A percentile compares a stretch with the other conserved stretches of the same genome.
Evolutionary conservation across 2,329 filamentous ascomycete genomes (phyloP).

Genomic region (Samsoniella hepiali): DNA sequence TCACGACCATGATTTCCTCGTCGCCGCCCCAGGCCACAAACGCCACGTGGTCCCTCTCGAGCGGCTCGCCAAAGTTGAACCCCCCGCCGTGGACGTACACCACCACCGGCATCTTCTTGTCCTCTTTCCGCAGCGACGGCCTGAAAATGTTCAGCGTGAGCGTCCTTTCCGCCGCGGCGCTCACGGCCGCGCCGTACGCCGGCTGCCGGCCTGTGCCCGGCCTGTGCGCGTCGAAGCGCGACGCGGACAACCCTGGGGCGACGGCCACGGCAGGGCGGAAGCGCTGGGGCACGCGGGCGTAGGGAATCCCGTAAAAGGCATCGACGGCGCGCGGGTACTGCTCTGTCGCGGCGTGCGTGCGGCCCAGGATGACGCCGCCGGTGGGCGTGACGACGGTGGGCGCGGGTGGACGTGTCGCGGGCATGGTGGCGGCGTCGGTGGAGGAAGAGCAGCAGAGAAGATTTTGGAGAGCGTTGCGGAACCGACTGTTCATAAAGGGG

Average conservation of each 20-base stretch:
- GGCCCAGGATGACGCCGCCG: slow-evolving; percentile 26
- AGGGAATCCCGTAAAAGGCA: slow-evolving; percentile 49
- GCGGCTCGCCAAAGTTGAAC: slow-evolving; percentile 54
- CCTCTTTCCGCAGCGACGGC: slow-evolving; percentile 27
- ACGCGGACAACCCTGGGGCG: slow-evolving; percentile 16
- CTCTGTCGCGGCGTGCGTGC: slow-evolving; percentile 23
- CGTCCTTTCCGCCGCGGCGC: slow-evolving; percentile 48
- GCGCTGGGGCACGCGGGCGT: slow-evolving; percentile 42
- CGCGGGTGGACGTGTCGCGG: background rate
- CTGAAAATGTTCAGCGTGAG: slow-evolving; percentile 52
- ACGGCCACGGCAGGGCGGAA: slow-evolving; percentile 42
- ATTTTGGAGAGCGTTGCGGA: no score
- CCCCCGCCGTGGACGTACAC: slow-evolving; percentile 62
- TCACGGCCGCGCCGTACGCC: slow-evolving; percentile 21
- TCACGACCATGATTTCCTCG: slow-evolving; percentile 50
- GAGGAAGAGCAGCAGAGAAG: background rate
- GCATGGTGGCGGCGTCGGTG: background rate
- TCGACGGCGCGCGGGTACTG: slow-evolving; percentile 42
- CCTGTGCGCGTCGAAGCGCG: slow-evolving; percentile 31
- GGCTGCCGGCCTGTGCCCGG: slow-evolving; percentile 32
- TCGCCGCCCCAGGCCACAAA: slow-evolving; percentile 53
- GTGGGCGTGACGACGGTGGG: slow-evolving; percentile 23
- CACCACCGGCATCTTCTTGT: slow-evolving; percentile 41
- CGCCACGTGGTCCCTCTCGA: slow-evolving; percentile 57
- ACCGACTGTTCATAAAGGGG: no score